Conservation (phyloP, 2,329 filamentous ascomycete genomes). For the Verticillium zaregamsianum region DNA sequence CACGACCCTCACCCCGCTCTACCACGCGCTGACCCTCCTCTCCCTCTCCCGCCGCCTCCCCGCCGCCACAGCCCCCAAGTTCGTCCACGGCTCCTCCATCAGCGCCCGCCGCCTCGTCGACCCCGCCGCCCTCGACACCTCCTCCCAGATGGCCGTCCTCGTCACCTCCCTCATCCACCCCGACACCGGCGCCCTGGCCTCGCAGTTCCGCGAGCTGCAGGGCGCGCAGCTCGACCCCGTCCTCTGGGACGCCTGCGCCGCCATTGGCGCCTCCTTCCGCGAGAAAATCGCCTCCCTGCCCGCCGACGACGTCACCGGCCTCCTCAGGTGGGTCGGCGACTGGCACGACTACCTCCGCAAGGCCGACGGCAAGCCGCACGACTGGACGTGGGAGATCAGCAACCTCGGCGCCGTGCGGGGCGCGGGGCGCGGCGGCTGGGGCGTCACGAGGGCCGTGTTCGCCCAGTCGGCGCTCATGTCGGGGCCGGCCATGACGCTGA, state of each 20-base stretch:
- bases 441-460: conserved; percentile 42
- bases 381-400: conserved; percentile 45
- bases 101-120: conserved; percentile 35
- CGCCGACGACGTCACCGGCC: conserved; percentile 35
- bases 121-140: conserved; percentile 19
- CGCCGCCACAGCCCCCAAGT: conserved; percentile 22
- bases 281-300: conserved; percentile 28
- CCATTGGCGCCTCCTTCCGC: conserved; percentile 29
- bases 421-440: conserved; percentile 19
- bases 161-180: conserved; percentile 30
- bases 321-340: conserved; percentile 39
- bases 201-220: conserved; percentile 33
- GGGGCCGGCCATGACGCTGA: conserved; percentile 39
- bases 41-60: conserved; percentile 35
- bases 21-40: conserved; percentile 40
- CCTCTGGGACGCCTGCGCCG: conserved; percentile 38
- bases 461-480: conserved; percentile 42
- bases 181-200: conserved; percentile 29
- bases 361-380: conserved; percentile 37
- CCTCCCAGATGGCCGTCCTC: conserved; percentile 31
- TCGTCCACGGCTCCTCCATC: conserved; percentile 37
- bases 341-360: conserved; percentile 34
- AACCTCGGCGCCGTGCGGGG: conserved; percentile 43
- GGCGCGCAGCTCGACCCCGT: conserved; percentile 21
- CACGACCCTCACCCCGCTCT: conserved; percentile 43